These are phyloP conservation scores for Dissophora globulifera DNA, from an alignment of 192 early-diverging fungal genomes.

Conservation along the genomic window DNA sequence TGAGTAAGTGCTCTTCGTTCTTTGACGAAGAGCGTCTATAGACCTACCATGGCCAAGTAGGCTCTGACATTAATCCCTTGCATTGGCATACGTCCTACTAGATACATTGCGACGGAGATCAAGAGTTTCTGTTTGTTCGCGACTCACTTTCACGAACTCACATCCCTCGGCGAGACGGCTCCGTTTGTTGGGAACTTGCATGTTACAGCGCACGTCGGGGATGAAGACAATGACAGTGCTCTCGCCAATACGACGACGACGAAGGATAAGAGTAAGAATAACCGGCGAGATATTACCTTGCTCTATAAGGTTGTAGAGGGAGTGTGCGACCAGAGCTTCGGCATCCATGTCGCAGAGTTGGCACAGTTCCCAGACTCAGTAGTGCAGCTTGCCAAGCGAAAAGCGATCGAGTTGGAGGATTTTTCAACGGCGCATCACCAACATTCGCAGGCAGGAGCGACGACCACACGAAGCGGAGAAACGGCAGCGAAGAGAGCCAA, in stretches of 20 bases:
- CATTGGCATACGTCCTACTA: constrained; percentile 28
- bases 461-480: constrained; percentile 16
- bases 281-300: constrained; percentile 78
- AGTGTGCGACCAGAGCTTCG: constrained; percentile 96
- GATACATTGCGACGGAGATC: constrained; percentile 75
- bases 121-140: constrained; percentile 88
- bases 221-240: constrained; percentile 4
- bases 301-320: constrained; percentile 92
- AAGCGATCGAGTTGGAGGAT: constrained; percentile 89
- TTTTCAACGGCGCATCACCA: constrained; percentile 56
- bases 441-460: not conserved
- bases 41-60: not conserved
- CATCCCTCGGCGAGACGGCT: constrained; percentile 76
- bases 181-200: constrained; percentile 87
- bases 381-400: constrained; percentile 84
- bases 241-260: constrained; percentile 13
- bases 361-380: constrained; percentile 90
- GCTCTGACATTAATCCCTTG: not conserved
- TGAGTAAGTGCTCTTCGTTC: too few species aligned
- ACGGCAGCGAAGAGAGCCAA: constrained; percentile 32
- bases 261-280: constrained; percentile 12
- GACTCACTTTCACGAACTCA: constrained; percentile 99
- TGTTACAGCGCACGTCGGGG: constrained; percentile 77
- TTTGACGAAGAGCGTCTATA: not conserved
- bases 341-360: constrained; percentile 97